Conservation (phyloP, 148 eudicot genomes). For the Persicaria tinctoria region DNA sequence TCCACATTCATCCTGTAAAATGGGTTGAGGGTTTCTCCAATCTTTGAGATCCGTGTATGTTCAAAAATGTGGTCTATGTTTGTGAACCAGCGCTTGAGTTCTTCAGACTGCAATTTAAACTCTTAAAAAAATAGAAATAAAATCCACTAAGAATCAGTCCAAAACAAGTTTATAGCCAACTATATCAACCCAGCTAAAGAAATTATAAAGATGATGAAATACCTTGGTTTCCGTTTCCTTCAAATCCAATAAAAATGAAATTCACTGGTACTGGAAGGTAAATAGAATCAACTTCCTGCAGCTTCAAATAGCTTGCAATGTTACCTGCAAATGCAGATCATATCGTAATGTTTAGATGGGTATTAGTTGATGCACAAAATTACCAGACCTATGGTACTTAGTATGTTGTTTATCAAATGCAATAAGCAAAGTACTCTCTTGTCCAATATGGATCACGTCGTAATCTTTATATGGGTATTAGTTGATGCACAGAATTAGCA, state of each 20-base stretch:
- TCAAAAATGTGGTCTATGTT: slow-evolving; percentile 94
- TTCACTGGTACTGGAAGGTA: slow-evolving; percentile 88
- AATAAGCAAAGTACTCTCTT: not conserved
- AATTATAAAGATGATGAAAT: slow-evolving; percentile 10
- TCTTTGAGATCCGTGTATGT: slow-evolving; percentile 69
- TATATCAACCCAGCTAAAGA: not conserved
- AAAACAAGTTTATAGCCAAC: slow-evolving; percentile 6
- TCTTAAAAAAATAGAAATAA: slow-evolving; percentile 30
- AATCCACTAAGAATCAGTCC: not conserved
- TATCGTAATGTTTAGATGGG: not conserved
- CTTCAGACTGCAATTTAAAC: slow-evolving; percentile 70
- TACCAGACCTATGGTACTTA: not conserved
- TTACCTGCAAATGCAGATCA: slow-evolving; percentile 40
- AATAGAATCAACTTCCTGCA: slow-evolving; percentile 86
- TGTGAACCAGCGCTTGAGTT: slow-evolving; percentile 94
- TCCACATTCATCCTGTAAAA: slow-evolving; percentile 73
- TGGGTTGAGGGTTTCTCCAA: slow-evolving; percentile 69
- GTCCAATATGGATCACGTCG: not conserved
- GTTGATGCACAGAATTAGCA: not conserved
- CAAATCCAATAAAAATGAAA: slow-evolving; percentile 87
- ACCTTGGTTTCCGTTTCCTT: slow-evolving; percentile 93
- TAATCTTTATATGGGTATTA: not conserved
- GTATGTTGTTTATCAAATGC: not conserved
- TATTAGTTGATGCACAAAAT: not conserved
- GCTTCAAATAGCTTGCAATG: slow-evolving; percentile 73